A percentile compares a stretch with the other conserved stretches of the same genome.
phyloP scores from a whole-genome alignment of 257 asterid species.

The Solanum infundibuliforme region DNA sequence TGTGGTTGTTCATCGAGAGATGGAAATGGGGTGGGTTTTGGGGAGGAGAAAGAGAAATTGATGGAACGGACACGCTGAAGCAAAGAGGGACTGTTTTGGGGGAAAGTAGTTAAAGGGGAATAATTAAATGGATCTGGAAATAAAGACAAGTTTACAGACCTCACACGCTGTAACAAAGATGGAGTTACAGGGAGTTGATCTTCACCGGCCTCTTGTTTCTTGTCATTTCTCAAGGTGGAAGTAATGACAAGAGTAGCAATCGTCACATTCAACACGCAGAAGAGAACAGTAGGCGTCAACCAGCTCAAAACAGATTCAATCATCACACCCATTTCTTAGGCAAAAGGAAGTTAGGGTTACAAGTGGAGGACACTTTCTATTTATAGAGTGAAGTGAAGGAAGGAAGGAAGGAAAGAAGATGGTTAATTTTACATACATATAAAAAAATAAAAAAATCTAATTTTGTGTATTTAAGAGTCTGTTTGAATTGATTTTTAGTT shows the following conservation, averaged over 20 bases:
- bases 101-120: background rate
- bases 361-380: background rate
- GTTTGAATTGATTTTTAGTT: too few species aligned
- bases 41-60: conserved; percentile 18
- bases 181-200: background rate
- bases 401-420: background rate
- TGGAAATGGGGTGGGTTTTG: conserved; percentile 14
- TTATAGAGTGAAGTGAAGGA: background rate
- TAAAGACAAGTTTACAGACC: background rate
- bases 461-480: too few species aligned
- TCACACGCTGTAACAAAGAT: background rate
- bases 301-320: conserved; percentile 45
- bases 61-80: conserved; percentile 63
- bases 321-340: background rate
- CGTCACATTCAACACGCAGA: conserved; percentile 68
- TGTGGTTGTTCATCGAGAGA: background rate
- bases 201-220: background rate
- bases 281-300: conserved; percentile 77
- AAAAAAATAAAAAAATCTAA: too few species aligned
- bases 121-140: background rate
- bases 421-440: background rate
- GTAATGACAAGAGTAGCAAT: conserved; percentile 60
- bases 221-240: conserved; percentile 15
- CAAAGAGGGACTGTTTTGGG: conserved; percentile 29
- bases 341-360: background rate